Base-by-base conservation (phyloP, 108 stramenopile species). In the Licmophora abbreviata region DNA sequence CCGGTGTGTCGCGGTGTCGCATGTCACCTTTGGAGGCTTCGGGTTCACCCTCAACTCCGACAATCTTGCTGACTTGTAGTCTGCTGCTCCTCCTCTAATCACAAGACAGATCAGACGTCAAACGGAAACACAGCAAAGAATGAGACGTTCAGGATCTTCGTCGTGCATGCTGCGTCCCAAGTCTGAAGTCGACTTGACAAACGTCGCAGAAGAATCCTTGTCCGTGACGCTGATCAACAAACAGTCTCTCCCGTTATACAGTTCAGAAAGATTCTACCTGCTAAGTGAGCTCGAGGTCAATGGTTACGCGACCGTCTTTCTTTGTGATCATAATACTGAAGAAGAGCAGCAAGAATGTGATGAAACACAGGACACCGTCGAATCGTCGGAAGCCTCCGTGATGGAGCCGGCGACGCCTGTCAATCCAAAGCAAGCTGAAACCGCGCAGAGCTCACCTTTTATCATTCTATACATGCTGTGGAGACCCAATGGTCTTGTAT, bases 181-280 rank as follows among this genome's bases (percentile, higher is more conserved):
- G 26, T 24, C 44, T 24, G 12, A 12, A 46, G 24, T 46, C n/a
- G 20, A n/a, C 26, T 46, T 14, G 21, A 9, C 3, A 46, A 25
- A 3, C 20, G 14, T 21, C 2, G 24, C 8, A 44, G 43, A 46
- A 21, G 14, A 46, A 46, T 24, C 22, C 22, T 46, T 46, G 26
- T 46, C 44, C n/a, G 44, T 46, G 23, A 46, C 44, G 14, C 14
- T 46, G 18, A 46, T 46, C 9, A 46, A 46, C 21, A 46, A n/a
- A 2, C 24, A 24, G 21, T 26, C 44, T 14, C 44, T 46, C 26
- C 44, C 44, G 4, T 7, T 40, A 36, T 26, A 59, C 51, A 43
- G 56, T 46, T 49, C 62, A 33, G 83, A 85, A 36, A 65, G 83
- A 9, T 71, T 65, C 46, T 85, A 81, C 44, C 66, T 77, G 47